These are phyloP conservation scores for Aureobasidium pullulans DNA, from an alignment of 2,329 filamentous ascomycete species.

Conservation along the genomic window DNA sequence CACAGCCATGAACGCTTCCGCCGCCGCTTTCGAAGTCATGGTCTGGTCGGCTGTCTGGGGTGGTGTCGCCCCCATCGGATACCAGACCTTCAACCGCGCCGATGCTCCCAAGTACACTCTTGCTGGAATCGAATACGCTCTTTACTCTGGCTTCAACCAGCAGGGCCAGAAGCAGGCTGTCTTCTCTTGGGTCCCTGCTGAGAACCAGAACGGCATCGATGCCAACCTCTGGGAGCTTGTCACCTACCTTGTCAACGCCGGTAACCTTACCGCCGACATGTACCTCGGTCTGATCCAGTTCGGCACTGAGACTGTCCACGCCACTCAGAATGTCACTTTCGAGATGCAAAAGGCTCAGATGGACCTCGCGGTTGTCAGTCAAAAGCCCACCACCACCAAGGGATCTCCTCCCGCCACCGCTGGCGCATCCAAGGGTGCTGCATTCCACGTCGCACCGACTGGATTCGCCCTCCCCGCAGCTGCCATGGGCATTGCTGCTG, in stretches of 20 bases:
- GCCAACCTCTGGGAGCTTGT: slow-evolving; percentile 7
- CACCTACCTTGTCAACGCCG: not conserved
- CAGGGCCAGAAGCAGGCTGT: slow-evolving; percentile 13
- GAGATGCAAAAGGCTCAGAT: slow-evolving; percentile 11
- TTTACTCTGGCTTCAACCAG: slow-evolving; percentile 11
- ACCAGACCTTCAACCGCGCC: slow-evolving; percentile 5
- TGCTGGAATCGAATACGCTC: not conserved
- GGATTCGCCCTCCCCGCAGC: not conserved
- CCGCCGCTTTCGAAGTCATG: slow-evolving; percentile 14
- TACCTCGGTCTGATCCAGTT: slow-evolving; percentile 11
- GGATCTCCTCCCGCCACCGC: slow-evolving; percentile 7
- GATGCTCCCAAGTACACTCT: slow-evolving; percentile 6
- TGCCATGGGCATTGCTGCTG: slow-evolving; percentile 12
- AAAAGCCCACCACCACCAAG: slow-evolving; percentile 8
- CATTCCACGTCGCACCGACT: slow-evolving; percentile 1
- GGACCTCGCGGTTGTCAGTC: slow-evolving; percentile 2
- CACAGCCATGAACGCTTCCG: slow-evolving; percentile 6
- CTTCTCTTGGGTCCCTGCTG: slow-evolving; percentile 11
- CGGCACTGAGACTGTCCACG: slow-evolving; percentile 13
- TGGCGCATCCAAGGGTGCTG: not conserved
- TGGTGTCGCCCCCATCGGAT: slow-evolving; percentile 12
- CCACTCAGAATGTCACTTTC: slow-evolving; percentile 8
- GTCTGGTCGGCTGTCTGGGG: slow-evolving; percentile 13
- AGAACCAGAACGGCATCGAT: not conserved
- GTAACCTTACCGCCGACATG: slow-evolving; percentile 7